Conservation (phyloP, 768 basidiomycete species). For the Lactarius pseudohatsudake region DNA sequence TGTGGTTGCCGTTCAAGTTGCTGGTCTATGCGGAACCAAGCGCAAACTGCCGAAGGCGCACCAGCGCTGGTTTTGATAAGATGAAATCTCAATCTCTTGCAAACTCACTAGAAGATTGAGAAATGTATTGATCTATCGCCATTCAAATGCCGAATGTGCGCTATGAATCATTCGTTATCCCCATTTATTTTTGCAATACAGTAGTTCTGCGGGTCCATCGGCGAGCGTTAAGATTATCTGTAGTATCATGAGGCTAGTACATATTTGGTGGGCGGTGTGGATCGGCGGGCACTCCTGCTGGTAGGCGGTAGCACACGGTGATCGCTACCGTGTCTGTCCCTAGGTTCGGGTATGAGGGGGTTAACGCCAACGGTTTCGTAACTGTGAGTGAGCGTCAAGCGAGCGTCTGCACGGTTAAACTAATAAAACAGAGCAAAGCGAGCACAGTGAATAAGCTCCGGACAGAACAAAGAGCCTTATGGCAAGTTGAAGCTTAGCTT, state of each 20-base stretch:
- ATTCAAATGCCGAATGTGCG: neutral
- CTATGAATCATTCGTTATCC: neutral
- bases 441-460: neutral
- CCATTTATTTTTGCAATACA: neutral
- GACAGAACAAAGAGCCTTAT: neutral
- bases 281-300: neutral
- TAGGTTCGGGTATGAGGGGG: neutral
- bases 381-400: neutral
- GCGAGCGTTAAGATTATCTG: neutral
- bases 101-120: neutral
- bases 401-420: neutral
- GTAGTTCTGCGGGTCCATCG: neutral
- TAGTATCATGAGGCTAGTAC: neutral
- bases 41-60: too few species aligned
- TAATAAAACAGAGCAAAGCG: neutral
- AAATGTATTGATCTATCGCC: neutral
- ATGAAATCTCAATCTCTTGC: neutral
- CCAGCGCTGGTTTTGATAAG: too few species aligned
- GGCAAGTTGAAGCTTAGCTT: neutral
- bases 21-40: too few species aligned
- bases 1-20: neutral
- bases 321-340: neutral
- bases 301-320: neutral
- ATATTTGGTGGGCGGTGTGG: neutral
- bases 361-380: neutral